Base-by-base conservation (phyloP, 352 stramenopile species). In the Pythium monospermum region DNA sequence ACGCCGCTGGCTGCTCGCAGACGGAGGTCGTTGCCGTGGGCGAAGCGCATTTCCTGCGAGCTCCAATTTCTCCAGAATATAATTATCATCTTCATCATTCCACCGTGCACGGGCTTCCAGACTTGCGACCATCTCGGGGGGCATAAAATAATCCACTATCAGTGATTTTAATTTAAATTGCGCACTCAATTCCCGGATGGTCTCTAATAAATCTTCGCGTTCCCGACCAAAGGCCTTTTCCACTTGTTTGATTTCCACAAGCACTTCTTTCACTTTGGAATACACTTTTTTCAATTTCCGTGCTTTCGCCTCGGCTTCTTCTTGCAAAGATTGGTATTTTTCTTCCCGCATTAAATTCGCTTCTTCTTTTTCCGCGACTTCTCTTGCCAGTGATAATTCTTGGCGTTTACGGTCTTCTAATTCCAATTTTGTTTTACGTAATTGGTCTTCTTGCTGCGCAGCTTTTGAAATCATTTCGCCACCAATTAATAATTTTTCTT, bases 281-380 rank as follows among this genome's bases (percentile, higher is more conserved):
- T 87, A 98, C 16, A 98, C 73, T 56, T 98, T 98, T 54, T 98
- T 97, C 28, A 99, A 76, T 63, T 99, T 98, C 10, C 91, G 91
- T 0, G 94, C 97, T 64, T 98, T 98, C 1, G 83, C 90, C 39
- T 97, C 83, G 6, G 96, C 91, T 59, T 98, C 92, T 58, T 98
- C 94, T 44, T 97, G 75, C 12, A 96, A 50, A 3, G 82, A 87
- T 52, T 86, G 73, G 57, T 90, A 91, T 58, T 92, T 82, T 43
- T 98, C 92, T 58, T 98, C 87, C 7, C 95, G 73, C 67, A 97
- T 83, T 13, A 98, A 55, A 42, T 97, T 97, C 33, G 73, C 79
- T 53, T 98, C 96, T 44, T 98, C 96, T 43, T 96, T 76, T 44
- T 98, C 94, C 0, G 88, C 90, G 38, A 98, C 70, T 50, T 97